A percentile compares a stretch with the other conserved stretches of the same genome.
Evolutionary conservation across 257 asterid species (phyloP).

Genomic region (Solanum ossicruentum): DNA sequence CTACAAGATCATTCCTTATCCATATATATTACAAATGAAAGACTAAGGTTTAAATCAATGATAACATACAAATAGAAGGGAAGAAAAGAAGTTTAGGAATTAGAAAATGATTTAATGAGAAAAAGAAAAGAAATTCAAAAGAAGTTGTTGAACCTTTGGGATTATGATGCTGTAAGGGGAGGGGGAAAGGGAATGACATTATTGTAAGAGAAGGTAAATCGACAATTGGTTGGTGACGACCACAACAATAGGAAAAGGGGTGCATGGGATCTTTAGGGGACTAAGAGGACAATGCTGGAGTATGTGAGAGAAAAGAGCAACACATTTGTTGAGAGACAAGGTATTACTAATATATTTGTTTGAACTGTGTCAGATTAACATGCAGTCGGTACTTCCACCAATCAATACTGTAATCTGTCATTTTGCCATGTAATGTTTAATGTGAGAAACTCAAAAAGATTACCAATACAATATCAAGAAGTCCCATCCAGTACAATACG

Average conservation of each 20-base stretch:
- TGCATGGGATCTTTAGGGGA: background rate
- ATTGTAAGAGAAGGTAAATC: background rate
- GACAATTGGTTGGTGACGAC: background rate
- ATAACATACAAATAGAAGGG: background rate
- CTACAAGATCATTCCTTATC: background rate
- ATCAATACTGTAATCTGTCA: background rate
- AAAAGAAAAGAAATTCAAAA: background rate
- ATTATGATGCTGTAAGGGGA: background rate
- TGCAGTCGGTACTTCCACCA: background rate
- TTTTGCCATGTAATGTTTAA: background rate
- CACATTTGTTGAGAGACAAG: background rate
- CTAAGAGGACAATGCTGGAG: background rate
- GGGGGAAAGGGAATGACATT: background rate
- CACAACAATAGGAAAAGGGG: background rate
- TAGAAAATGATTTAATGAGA: background rate
- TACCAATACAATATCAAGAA: constrained; percentile 92
- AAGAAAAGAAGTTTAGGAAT: background rate
- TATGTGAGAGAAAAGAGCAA: background rate
- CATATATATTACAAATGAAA: background rate
- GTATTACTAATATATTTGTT: background rate
- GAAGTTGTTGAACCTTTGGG: background rate
- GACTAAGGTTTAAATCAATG: background rate
- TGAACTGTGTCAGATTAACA: background rate
- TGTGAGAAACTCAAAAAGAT: constrained; percentile 9
- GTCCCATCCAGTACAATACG: constrained; percentile 90